phyloP scores from a whole-genome alignment of 208 protist genomes.

The Leishmania lainsoni region DNA sequence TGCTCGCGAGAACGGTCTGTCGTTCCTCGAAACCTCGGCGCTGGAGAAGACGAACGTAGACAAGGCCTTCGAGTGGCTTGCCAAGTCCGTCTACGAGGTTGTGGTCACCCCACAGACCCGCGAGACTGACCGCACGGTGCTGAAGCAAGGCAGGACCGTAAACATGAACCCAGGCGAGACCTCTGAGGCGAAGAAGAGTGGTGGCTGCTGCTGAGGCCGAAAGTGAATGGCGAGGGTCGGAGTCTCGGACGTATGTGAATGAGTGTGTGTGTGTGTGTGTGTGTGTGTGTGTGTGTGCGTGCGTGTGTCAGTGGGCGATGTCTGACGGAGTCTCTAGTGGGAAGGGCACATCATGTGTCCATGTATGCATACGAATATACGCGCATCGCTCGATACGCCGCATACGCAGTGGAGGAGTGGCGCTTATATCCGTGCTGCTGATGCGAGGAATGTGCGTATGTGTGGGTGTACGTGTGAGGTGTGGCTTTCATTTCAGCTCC shows the following conservation, averaged over 20 bases:
- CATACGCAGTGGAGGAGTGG: not conserved
- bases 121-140: slow-evolving; percentile 25
- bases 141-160: slow-evolving; percentile 33
- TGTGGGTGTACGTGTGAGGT: not conserved
- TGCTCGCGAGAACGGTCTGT: slow-evolving; percentile 95
- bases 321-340: not conserved
- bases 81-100: slow-evolving; percentile 93
- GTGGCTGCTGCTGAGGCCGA: slow-evolving; percentile 50
- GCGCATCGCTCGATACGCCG: not conserved
- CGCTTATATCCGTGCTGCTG: not conserved
- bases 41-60: slow-evolving; percentile 99
- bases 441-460: not conserved
- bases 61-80: slow-evolving; percentile 98
- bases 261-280: not conserved
- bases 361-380: slow-evolving; percentile 8
- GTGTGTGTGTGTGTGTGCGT: not conserved
- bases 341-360: too few species aligned
- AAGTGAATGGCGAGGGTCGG: slow-evolving; percentile 14
- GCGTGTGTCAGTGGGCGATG: not conserved
- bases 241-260: slow-evolving; percentile 5
- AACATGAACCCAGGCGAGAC: slow-evolving; percentile 42
- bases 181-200: slow-evolving; percentile 34
- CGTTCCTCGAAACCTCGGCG: slow-evolving; percentile 99
- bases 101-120: slow-evolving; percentile 69
- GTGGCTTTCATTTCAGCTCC: too few species aligned